A percentile compares a stretch with the other conserved stretches of the same genome.
phyloP scores from a whole-genome alignment of 352 stramenopile species.

The Phytophthora macrochlamydospora region DNA sequence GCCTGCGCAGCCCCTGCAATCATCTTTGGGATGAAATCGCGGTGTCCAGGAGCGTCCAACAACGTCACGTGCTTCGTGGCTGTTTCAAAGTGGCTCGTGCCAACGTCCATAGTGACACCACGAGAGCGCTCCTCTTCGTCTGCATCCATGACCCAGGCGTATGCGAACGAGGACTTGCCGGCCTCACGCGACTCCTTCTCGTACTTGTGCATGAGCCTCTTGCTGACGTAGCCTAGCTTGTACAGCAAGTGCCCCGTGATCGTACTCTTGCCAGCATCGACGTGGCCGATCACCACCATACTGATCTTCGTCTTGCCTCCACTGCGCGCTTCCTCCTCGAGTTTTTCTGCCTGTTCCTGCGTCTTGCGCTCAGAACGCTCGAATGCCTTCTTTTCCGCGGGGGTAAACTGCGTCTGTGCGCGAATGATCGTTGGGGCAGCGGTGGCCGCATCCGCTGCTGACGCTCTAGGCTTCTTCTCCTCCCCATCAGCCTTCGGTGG shows the following conservation, averaged over 20 bases:
- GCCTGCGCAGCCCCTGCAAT: slow-evolving; percentile 94
- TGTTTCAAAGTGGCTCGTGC: slow-evolving; percentile 93
- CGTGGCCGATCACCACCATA: slow-evolving; percentile 97
- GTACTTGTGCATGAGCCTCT: slow-evolving; percentile 91
- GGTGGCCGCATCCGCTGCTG: slow-evolving; percentile 30
- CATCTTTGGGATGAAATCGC: slow-evolving; percentile 98
- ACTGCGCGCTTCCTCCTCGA: slow-evolving; percentile 50
- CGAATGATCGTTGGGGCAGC: slow-evolving; percentile 28
- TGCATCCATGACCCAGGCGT: slow-evolving; percentile 95
- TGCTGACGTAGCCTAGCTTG: slow-evolving; percentile 88
- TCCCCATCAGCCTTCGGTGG: slow-evolving; percentile 5
- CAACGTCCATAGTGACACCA: slow-evolving; percentile 98
- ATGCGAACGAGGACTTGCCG: slow-evolving; percentile 95
- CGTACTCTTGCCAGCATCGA: slow-evolving; percentile 98
- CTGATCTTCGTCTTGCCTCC: slow-evolving; percentile 86
- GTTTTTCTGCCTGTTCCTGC: slow-evolving; percentile 53
- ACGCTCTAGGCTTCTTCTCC: slow-evolving; percentile 28
- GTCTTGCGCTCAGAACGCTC: slow-evolving; percentile 74
- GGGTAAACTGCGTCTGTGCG: slow-evolving; percentile 55
- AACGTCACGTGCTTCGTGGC: slow-evolving; percentile 92
- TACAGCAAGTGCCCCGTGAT: slow-evolving; percentile 96
- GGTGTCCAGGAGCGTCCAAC: slow-evolving; percentile 96
- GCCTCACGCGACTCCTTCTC: slow-evolving; percentile 90
- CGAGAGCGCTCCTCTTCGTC: slow-evolving; percentile 89
- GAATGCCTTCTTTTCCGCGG: slow-evolving; percentile 66